Percentiles rank a stretch among this genome's conserved stretches.
phyloP scores from a whole-genome alignment of 495 filamentous ascomycete genomes.

The Podospora tetraspora region DNA sequence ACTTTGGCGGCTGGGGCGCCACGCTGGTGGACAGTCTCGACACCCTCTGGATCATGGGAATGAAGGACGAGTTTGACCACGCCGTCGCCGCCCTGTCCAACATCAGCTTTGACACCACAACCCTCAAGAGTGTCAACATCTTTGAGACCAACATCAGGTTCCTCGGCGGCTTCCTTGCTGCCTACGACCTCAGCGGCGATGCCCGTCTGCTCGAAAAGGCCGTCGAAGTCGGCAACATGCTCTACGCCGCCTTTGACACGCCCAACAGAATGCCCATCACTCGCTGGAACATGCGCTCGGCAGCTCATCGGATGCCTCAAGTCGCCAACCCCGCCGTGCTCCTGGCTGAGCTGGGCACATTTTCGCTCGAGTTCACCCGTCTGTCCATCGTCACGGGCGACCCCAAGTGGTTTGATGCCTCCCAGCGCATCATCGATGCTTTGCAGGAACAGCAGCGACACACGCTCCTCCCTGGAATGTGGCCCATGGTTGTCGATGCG shows the following conservation, averaged over 20 bases:
- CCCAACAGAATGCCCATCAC: conserved; percentile 85
- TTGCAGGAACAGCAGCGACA: conserved; percentile 59
- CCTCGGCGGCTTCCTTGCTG: conserved; percentile 69
- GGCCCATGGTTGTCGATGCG: conserved; percentile 39
- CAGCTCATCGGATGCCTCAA: conserved; percentile 30
- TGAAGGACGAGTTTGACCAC: conserved; percentile 83
- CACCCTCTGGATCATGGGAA: conserved; percentile 91
- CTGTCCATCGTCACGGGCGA: conserved; percentile 75
- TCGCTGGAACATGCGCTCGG: conserved; percentile 50
- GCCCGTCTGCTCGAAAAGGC: conserved; percentile 72
- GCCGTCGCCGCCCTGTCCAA: conserved; percentile 69
- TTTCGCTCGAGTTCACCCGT: conserved; percentile 81
- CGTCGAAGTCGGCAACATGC: conserved; percentile 71
- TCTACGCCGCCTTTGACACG: conserved; percentile 86
- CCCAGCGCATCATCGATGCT: conserved; percentile 70
- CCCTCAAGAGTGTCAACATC: conserved; percentile 53
- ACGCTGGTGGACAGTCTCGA: conserved; percentile 88
- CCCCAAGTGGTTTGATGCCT: conserved; percentile 79
- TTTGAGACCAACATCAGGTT: conserved; percentile 82
- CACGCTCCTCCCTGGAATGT: conserved; percentile 64
- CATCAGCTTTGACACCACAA: conserved; percentile 78
- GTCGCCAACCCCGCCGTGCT: conserved; percentile 32
- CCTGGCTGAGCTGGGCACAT: conserved; percentile 63
- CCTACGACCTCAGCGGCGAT: conserved; percentile 67
- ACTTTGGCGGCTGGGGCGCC: conserved; percentile 93